phyloP scores from a whole-genome alignment of 2,329 filamentous ascomycete genomes.

The Trichophyton equinum region DNA sequence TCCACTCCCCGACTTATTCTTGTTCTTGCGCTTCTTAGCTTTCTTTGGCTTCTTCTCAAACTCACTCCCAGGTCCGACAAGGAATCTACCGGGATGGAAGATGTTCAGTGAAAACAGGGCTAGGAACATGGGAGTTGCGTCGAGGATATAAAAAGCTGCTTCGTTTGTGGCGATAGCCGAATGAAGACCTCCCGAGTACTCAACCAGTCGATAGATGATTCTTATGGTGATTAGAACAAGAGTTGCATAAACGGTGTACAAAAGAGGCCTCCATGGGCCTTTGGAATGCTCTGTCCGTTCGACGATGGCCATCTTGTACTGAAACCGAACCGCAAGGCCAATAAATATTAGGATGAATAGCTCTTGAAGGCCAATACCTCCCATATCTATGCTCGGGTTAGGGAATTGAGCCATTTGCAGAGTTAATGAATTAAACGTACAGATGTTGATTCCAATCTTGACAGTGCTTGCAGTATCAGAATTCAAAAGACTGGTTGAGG shows the following conservation, averaged over 20 bases:
- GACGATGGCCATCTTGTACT: conserved; percentile 28
- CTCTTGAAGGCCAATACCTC: conserved; percentile 39
- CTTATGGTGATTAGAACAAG: conserved; percentile 40
- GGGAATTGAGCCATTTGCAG: conserved; percentile 10
- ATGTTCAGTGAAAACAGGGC: conserved; percentile 27
- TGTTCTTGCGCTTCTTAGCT: conserved; percentile 6
- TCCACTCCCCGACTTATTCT: neutral
- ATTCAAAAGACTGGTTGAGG: conserved; percentile 14
- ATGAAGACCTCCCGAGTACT: conserved; percentile 43
- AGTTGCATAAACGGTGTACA: conserved; percentile 42
- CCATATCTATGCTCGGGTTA: conserved; percentile 16
- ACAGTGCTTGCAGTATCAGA: conserved; percentile 13
- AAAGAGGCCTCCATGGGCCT: conserved; percentile 25
- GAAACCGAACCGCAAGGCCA: conserved; percentile 38
- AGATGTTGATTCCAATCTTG: conserved; percentile 17
- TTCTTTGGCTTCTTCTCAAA: conserved; percentile 18
- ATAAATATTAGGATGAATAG: conserved; percentile 41
- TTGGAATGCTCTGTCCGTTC: conserved; percentile 22
- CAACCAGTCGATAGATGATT: conserved; percentile 47
- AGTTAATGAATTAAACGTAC: conserved; percentile 10
- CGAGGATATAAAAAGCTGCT: conserved; percentile 29
- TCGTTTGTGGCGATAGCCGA: conserved; percentile 30
- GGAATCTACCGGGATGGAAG: conserved; percentile 25
- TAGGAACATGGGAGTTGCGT: conserved; percentile 30
- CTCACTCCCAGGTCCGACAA: conserved; percentile 22